phyloP scores from a whole-genome alignment of 164 flowering plant genomes.

The Aristolochia californica region DNA sequence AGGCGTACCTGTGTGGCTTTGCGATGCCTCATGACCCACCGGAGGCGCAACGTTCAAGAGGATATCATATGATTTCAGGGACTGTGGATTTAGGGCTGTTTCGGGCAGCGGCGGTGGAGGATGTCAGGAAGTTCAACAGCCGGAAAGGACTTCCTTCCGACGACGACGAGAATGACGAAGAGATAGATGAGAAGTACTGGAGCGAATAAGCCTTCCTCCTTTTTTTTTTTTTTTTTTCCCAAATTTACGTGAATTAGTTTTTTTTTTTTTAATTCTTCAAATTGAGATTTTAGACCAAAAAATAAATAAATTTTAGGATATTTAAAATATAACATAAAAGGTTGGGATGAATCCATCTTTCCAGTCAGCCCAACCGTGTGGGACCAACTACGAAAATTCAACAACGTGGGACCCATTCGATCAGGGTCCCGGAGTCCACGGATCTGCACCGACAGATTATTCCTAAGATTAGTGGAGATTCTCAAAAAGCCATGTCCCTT shows the following conservation, averaged over 20 bases:
- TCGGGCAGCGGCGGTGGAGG: constrained; percentile 57
- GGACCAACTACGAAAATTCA: no score
- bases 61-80: constrained; percentile 80
- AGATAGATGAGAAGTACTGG: constrained; percentile 52
- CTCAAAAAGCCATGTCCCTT: no score
- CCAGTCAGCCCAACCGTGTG: no score
- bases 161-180: constrained; percentile 18
- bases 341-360: no score
- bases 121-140: constrained; percentile 56
- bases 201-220: constrained; percentile 28
- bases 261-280: background rate
- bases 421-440: no score
- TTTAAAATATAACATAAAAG: no score
- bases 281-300: background rate
- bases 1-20: constrained; percentile 37
- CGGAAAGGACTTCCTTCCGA: constrained; percentile 17
- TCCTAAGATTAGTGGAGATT: no score
- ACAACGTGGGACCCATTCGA: no score
- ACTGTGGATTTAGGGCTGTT: constrained; percentile 72
- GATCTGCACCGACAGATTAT: no score
- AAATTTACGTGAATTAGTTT: background rate
- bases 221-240: background rate
- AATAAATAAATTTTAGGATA: no score
- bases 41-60: constrained; percentile 33
- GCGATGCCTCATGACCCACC: constrained; percentile 70